These are phyloP conservation scores for Pisolithus orientalis DNA, from an alignment of 768 basidiomycete genomes.

Conservation along the genomic window DNA sequence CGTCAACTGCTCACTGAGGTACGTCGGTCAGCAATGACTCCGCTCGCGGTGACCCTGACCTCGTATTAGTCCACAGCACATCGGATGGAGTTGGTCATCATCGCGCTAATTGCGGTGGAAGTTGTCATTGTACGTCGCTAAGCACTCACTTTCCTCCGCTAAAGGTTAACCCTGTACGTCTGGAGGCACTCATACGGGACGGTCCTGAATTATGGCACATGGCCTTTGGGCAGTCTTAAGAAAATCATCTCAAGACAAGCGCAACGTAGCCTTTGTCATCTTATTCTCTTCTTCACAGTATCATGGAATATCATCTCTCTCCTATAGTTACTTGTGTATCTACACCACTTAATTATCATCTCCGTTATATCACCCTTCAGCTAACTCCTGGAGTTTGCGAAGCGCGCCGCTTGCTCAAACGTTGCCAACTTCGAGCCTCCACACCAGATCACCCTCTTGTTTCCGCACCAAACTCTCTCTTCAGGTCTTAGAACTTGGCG, in stretches of 20 bases:
- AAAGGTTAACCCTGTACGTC: background rate
- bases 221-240: constrained; percentile 19
- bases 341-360: background rate
- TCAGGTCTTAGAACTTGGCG: no score
- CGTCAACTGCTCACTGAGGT: constrained; percentile 85
- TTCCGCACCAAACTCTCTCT: no score
- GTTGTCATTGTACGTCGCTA: constrained; percentile 70
- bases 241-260: constrained; percentile 2
- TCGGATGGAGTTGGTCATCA: constrained; percentile 94
- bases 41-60: background rate
- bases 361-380: constrained; percentile 2
- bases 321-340: background rate
- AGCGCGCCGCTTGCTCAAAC: no score
- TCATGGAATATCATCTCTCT: background rate
- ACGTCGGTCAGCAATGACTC: background rate
- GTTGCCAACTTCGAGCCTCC: no score
- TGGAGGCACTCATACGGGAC: constrained; percentile 68
- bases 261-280: background rate
- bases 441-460: no score
- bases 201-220: constrained; percentile 72
- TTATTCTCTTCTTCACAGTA: background rate
- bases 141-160: background rate
- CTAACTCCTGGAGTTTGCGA: background rate
- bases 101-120: constrained; percentile 89
- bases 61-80: constrained; percentile 69